These are phyloP conservation scores for Camellia granthamiana DNA, from an alignment of 148 eudicot species.

Conservation along the genomic window DNA sequence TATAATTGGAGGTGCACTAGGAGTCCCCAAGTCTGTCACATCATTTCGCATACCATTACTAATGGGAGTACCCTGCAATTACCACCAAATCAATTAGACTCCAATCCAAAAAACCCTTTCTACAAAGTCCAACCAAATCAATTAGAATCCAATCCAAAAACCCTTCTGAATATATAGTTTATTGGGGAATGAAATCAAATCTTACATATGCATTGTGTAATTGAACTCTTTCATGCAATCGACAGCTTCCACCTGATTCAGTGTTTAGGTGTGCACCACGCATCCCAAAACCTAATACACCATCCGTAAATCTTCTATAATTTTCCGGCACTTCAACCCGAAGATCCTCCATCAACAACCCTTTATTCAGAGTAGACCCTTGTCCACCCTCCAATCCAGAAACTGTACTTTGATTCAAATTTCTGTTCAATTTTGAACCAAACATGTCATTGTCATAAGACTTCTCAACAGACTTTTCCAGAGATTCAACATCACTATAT, in stretches of 20 bases:
- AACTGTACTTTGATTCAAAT: conserved; percentile 7
- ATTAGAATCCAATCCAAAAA: background rate
- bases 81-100: background rate
- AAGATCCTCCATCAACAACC: conserved; percentile 45
- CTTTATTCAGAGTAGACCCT: conserved; percentile 55
- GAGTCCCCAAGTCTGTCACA: conserved; percentile 61
- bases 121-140: background rate
- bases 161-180: background rate
- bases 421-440: conserved; percentile 17
- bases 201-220: conserved; percentile 49
- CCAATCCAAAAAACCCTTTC: background rate
- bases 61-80: conserved; percentile 59
- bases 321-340: conserved; percentile 47
- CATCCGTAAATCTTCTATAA: conserved; percentile 36
- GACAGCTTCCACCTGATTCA: conserved; percentile 33
- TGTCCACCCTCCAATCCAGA: background rate
- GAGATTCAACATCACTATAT: conserved; percentile 14
- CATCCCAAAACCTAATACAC: conserved; percentile 20
- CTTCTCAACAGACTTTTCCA: conserved; percentile 15
- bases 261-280: conserved; percentile 28
- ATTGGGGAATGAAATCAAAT: background rate
- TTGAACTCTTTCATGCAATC: conserved; percentile 23
- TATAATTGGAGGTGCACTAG: conserved; percentile 83
- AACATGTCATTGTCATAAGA: conserved; percentile 26
- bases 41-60: conserved; percentile 32